These are phyloP conservation scores for Erysiphe pulchra DNA, from an alignment of 2,329 filamentous ascomycete species.

Conservation along the genomic window DNA sequence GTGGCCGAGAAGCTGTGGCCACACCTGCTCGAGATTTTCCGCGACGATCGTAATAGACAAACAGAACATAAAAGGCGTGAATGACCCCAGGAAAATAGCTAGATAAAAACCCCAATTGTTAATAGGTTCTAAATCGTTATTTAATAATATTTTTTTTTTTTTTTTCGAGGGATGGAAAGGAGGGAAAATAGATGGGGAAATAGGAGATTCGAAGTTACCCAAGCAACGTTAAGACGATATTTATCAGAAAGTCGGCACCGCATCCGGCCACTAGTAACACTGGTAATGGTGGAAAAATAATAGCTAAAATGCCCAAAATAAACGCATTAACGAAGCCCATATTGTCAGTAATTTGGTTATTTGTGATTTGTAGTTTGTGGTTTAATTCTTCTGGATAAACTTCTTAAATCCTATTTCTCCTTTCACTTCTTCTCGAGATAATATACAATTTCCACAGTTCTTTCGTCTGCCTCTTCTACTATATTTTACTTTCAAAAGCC, in stretches of 20 bases:
- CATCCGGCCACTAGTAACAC: slow-evolving; percentile 18
- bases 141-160: no score
- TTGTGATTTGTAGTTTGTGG: no score
- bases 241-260: slow-evolving; percentile 18
- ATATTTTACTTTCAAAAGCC: no score
- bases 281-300: slow-evolving; percentile 19
- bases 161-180: no score
- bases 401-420: no score
- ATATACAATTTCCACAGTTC: no score
- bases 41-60: slow-evolving; percentile 54
- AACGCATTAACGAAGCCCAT: slow-evolving; percentile 16
- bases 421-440: no score
- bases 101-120: slow-evolving; percentile 13
- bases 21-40: slow-evolving; percentile 34
- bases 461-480: no score
- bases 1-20: slow-evolving; percentile 26
- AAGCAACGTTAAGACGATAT: slow-evolving; percentile 16
- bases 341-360: slow-evolving; percentile 2
- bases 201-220: slow-evolving; percentile 9
- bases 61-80: slow-evolving; percentile 25
- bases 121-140: no score
- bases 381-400: no score
- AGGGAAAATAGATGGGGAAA: no score
- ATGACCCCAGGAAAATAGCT: slow-evolving; percentile 14
- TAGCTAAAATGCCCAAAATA: slow-evolving; percentile 19